Conservation (phyloP, 108 stramenopile species). For the Stephanodiscus minutulus region DNA sequence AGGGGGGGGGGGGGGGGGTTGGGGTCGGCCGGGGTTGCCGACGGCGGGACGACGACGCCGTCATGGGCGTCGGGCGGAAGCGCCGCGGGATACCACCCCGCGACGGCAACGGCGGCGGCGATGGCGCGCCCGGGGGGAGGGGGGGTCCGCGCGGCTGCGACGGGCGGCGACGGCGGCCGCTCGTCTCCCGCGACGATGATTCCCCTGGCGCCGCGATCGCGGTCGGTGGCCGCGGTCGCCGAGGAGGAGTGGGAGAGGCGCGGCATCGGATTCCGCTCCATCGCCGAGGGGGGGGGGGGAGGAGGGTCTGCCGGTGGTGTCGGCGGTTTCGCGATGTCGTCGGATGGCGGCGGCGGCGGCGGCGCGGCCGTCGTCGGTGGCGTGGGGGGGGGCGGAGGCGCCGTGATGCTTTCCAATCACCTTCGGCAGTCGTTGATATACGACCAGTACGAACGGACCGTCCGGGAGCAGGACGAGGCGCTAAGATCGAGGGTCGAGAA, state of each 20-base stretch:
- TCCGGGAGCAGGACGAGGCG: slow-evolving; percentile 69
- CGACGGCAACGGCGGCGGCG: slow-evolving; percentile 11
- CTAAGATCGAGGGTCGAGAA: slow-evolving; percentile 51
- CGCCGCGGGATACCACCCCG: neutral
- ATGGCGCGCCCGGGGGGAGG: neutral
- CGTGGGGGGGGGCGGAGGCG: slow-evolving; percentile 48
- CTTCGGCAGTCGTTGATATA: slow-evolving; percentile 68
- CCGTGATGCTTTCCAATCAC: slow-evolving; percentile 62
- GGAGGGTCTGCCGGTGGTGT: too few species aligned
- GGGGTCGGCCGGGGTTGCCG: neutral
- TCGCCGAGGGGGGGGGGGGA: slow-evolving; percentile 64
- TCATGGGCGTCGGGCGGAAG: slow-evolving; percentile 2
- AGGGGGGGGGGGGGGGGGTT: neutral
- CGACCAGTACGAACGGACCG: slow-evolving; percentile 84
- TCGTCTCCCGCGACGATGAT: neutral
- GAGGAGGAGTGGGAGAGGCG: slow-evolving; percentile 87
- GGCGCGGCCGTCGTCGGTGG: neutral
- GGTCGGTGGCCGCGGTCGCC: slow-evolving; percentile 70
- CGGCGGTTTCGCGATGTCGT: slow-evolving; percentile 7
- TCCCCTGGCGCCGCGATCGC: slow-evolving; percentile 59
- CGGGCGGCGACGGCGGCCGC: neutral
- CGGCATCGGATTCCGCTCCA: slow-evolving; percentile 78
- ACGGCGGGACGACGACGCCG: neutral
- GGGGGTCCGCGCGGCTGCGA: too few species aligned
- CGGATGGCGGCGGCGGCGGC: neutral